These are phyloP conservation scores for Aspergillus haitiensis DNA, from an alignment of 495 filamentous ascomycete genomes.

Conservation along the genomic window DNA sequence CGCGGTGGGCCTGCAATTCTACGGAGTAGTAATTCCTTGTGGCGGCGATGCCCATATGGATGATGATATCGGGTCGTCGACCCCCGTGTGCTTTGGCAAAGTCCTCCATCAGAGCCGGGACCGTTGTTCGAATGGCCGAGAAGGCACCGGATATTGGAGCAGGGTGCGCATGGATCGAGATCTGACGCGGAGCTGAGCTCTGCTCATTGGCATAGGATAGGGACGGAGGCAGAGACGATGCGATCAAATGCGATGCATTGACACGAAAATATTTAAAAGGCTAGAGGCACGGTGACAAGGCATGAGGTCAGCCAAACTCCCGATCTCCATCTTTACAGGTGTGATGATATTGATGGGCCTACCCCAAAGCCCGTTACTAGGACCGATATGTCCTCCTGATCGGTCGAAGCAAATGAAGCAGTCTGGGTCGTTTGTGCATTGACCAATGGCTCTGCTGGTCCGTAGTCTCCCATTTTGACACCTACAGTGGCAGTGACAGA, in stretches of 20 bases:
- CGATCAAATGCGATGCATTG: constrained; percentile 74
- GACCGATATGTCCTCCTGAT: constrained; percentile 57
- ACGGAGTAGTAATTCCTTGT: constrained; percentile 66
- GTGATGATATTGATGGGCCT: constrained; percentile 29
- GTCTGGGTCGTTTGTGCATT: constrained; percentile 19
- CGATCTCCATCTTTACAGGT: constrained; percentile 1
- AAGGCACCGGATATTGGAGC: constrained; percentile 70
- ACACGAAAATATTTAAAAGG: constrained; percentile 66
- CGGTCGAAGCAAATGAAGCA: constrained; percentile 19
- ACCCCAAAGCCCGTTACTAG: constrained; percentile 74
- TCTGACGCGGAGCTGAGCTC: constrained; percentile 41
- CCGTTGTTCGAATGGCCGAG: constrained; percentile 55
- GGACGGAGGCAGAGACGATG: constrained; percentile 47
- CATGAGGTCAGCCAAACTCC: constrained; percentile 6
- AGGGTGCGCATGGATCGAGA: constrained; percentile 66
- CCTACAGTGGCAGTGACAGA: background rate
- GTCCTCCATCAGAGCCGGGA: constrained; percentile 57
- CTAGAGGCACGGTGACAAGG: constrained; percentile 39
- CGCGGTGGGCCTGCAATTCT: constrained; percentile 69
- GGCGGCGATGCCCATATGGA: constrained; percentile 83
- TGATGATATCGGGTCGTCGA: constrained; percentile 59
- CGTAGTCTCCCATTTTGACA: constrained; percentile 44
- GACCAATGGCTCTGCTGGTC: constrained; percentile 26
- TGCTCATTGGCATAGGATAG: constrained; percentile 23
- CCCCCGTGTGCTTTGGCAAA: constrained; percentile 37